Evolutionary conservation across 805 yeast genomes (phyloP).

Genomic region (Candida chilensis): DNA sequence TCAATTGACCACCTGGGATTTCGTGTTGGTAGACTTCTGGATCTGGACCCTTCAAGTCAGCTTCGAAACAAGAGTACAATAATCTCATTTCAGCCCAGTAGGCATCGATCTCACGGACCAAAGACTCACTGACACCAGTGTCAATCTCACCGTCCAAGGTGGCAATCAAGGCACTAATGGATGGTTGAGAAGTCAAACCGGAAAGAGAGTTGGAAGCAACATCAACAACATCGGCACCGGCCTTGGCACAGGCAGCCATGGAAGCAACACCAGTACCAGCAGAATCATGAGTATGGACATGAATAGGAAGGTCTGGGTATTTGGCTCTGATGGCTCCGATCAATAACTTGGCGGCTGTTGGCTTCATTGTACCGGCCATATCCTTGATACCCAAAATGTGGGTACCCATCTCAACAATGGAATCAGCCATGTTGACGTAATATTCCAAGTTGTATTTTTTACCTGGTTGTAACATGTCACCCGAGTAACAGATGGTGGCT

Average conservation of each 20-base stretch:
- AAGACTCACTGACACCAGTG: slow-evolving; percentile 57
- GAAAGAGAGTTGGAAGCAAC: slow-evolving; percentile 97
- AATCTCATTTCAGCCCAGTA: slow-evolving; percentile 99
- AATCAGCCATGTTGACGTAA: slow-evolving; percentile 73
- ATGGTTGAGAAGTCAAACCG: slow-evolving; percentile 98
- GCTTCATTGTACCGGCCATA: slow-evolving; percentile 99
- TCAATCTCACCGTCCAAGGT: slow-evolving; percentile 82
- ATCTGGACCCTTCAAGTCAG: slow-evolving; percentile 98
- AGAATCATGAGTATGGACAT: slow-evolving; percentile 98
- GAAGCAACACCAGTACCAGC: slow-evolving; percentile 99
- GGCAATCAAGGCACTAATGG: slow-evolving; percentile 86
- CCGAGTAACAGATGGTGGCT: slow-evolving; percentile 97
- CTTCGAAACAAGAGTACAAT: slow-evolving; percentile 93
- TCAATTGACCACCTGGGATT: slow-evolving; percentile 99
- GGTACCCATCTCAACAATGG: slow-evolving; percentile 89
- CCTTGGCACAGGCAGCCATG: slow-evolving; percentile 86
- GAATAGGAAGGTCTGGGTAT: slow-evolving; percentile 93
- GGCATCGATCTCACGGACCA: slow-evolving; percentile 77
- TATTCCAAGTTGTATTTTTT: slow-evolving; percentile 94
- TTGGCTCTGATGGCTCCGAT: slow-evolving; percentile 73
- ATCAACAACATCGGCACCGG: slow-evolving; percentile 98
- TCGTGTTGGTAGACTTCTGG: slow-evolving; percentile 98
- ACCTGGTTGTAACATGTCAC: slow-evolving; percentile 94
- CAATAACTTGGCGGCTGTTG: slow-evolving; percentile 80
- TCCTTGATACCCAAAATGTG: slow-evolving; percentile 97